Evolutionary conservation across 2,329 filamentous ascomycete species (phyloP).

Genomic region (Colletotrichum eremochloae): DNA sequence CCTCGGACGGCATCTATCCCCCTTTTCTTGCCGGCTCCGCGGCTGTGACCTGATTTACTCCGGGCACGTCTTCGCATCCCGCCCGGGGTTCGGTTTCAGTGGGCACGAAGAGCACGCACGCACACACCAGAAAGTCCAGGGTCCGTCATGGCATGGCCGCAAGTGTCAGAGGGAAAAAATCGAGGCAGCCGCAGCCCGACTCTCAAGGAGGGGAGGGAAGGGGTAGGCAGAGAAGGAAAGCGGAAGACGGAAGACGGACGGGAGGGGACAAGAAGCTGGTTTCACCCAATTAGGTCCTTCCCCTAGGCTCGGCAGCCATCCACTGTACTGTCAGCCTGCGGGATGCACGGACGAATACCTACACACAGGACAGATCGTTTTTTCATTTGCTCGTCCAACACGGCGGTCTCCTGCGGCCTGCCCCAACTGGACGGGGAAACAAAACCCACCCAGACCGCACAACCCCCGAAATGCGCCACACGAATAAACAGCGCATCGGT

Average conservation of each 20-base stretch:
- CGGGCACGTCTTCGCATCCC: slow-evolving; percentile 34
- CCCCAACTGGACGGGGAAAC: slow-evolving; percentile 1
- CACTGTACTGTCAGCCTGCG: slow-evolving; percentile 7
- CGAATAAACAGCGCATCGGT: not conserved
- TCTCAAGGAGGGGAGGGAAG: not conserved
- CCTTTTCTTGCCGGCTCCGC: slow-evolving; percentile 31
- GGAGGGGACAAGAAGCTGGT: not conserved
- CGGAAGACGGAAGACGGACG: not conserved
- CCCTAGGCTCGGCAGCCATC: too few species aligned
- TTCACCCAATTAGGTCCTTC: not conserved
- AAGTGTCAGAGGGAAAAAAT: not conserved
- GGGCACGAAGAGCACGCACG: not conserved
- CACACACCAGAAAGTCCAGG: not conserved
- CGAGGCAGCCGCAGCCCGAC: slow-evolving; percentile 9
- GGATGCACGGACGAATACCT: not conserved
- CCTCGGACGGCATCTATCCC: slow-evolving; percentile 28
- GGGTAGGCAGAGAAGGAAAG: not conserved
- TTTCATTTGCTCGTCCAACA: not conserved
- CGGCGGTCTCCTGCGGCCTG: not conserved
- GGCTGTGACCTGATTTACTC: slow-evolving; percentile 36
- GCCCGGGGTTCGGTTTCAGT: slow-evolving; percentile 12
- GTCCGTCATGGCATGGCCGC: not conserved
- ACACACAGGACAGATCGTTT: slow-evolving; percentile 12
- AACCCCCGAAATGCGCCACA: not conserved
- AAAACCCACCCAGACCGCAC: not conserved